Conservation (phyloP, 352 stramenopile genomes). For the Blastocystis sp. region DNA sequence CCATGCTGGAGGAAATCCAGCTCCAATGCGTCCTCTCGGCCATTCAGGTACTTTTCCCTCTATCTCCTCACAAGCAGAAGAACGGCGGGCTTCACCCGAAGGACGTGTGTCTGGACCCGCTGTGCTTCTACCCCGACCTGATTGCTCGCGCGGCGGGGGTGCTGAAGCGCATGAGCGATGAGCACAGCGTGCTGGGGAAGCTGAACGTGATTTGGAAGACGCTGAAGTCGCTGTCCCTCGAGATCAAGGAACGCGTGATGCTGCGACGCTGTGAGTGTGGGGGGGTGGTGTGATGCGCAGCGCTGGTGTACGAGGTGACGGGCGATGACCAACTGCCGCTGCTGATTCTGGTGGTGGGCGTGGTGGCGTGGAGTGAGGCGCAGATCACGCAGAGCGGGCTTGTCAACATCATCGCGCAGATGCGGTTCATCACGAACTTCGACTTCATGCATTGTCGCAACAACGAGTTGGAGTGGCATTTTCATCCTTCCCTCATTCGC, state of each 20-base stretch:
- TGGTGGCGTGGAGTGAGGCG: neutral
- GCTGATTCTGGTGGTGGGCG: slow-evolving; percentile 35
- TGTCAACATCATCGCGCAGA: slow-evolving; percentile 16
- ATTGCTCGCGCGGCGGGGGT: neutral
- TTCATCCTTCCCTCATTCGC: neutral
- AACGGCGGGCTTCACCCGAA: slow-evolving; percentile 6
- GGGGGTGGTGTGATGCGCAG: neutral
- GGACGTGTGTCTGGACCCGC: slow-evolving; percentile 13
- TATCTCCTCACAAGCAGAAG: neutral
- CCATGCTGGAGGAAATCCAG: slow-evolving; percentile 31
- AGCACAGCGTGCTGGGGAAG: slow-evolving; percentile 34
- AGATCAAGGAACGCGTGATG: slow-evolving; percentile 27
- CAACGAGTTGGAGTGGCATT: slow-evolving; percentile 28
- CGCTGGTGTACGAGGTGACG: slow-evolving; percentile 1
- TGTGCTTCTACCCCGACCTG: slow-evolving; percentile 48
- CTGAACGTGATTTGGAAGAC: slow-evolving; percentile 53
- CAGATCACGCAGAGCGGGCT: slow-evolving; percentile 1
- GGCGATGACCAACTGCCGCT: slow-evolving; percentile 35
- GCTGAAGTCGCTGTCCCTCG: neutral
- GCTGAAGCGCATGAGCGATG: neutral
- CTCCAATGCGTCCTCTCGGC: slow-evolving; percentile 21
- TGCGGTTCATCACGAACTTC: slow-evolving; percentile 52
- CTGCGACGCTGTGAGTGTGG: neutral
- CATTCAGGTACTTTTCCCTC: slow-evolving; percentile 13
- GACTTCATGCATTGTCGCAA: slow-evolving; percentile 61